Conservation (phyloP, 208 protist genomes). For the Leishmania mexicana region DNA sequence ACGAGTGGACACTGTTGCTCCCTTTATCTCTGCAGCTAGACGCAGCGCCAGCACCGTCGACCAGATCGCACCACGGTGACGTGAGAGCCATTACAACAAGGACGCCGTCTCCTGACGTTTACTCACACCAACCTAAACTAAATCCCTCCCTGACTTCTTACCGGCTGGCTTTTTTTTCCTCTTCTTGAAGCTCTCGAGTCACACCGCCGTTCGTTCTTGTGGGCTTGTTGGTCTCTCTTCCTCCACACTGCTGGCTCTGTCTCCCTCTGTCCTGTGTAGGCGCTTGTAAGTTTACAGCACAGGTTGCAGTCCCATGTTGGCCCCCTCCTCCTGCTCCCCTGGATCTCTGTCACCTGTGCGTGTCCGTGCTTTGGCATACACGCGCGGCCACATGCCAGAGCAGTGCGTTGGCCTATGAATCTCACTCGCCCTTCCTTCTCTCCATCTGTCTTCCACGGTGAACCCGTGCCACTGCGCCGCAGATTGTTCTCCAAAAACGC, state of each 20-base stretch:
- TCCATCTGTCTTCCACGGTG: background rate
- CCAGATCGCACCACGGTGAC: background rate
- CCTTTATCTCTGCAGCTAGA: background rate
- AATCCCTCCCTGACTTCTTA: background rate
- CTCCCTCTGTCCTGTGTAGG: background rate
- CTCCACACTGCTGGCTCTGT: background rate
- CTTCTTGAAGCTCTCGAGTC: background rate
- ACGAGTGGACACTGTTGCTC: background rate
- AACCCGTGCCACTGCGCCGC: background rate
- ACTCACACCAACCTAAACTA: background rate
- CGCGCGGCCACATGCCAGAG: background rate
- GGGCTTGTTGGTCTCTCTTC: background rate
- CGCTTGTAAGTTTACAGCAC: background rate
- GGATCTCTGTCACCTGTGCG: background rate
- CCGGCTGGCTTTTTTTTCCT: background rate
- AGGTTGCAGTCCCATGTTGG: background rate
- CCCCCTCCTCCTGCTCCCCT: background rate
- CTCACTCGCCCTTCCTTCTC: background rate
- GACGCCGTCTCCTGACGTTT: background rate
- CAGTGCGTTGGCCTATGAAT: background rate
- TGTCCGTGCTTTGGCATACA: background rate
- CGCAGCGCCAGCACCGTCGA: background rate
- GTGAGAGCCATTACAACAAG: background rate
- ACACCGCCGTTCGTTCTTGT: background rate
- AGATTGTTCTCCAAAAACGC: background rate